Percentiles rank a stretch among this genome's conserved stretches.
Conservation (phyloP, 177 flowering plant genomes). For the Vitis hybrid region DNA sequence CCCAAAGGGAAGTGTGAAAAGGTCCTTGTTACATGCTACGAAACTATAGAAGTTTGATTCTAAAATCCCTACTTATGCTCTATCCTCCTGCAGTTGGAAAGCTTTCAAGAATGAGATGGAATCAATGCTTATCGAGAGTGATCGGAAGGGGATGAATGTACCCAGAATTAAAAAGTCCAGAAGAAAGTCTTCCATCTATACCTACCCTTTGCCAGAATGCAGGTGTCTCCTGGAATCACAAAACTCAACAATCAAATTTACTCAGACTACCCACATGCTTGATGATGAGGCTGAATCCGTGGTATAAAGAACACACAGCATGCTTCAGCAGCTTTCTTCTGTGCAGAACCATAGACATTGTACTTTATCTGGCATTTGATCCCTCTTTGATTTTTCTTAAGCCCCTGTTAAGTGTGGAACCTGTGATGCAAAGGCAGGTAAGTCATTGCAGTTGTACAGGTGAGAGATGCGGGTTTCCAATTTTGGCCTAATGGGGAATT, state of each 20-base stretch:
- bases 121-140: conserved; percentile 67
- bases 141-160: conserved; percentile 60
- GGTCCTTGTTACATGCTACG: too few relatives aligned
- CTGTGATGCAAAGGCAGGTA: background rate
- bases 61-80: background rate
- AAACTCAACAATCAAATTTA: conserved; percentile 25
- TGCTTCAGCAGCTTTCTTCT: background rate
- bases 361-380: too few relatives aligned
- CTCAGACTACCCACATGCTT: conserved; percentile 8
- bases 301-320: background rate
- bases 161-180: conserved; percentile 47
- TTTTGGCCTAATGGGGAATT: background rate
- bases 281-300: conserved; percentile 6
- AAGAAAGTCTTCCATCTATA: conserved; percentile 55
- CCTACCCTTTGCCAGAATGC: conserved; percentile 74
- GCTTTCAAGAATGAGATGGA: conserved; percentile 66
- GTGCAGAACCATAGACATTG: background rate
- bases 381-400: background rate
- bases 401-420: background rate
- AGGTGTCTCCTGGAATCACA: conserved; percentile 45
- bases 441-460: background rate
- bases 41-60: too few relatives aligned
- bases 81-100: conserved; percentile 56
- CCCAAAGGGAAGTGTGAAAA: too few relatives aligned
- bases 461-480: background rate